Conservation (phyloP, 768 basidiomycete species). For the Erythrobasidium yunnanense region DNA sequence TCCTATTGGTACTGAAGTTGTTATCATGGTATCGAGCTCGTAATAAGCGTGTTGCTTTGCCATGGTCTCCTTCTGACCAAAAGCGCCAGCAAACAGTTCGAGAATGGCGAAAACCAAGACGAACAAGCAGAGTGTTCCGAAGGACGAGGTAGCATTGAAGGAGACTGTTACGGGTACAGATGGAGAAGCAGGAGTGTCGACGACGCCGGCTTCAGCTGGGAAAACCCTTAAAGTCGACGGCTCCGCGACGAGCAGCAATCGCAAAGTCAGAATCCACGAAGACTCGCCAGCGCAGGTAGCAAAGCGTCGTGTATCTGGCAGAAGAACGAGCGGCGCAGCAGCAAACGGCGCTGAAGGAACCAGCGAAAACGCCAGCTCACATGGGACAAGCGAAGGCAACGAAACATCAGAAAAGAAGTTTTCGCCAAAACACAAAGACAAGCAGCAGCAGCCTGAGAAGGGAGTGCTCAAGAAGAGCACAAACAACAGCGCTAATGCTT, state of each 20-base stretch:
- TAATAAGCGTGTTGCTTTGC: neutral
- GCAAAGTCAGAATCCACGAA: slow-evolving; percentile 23
- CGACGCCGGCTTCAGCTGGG: no score
- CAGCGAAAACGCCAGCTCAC: neutral
- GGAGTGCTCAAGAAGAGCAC: slow-evolving; percentile 8
- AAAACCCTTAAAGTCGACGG: neutral
- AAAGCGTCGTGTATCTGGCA: neutral
- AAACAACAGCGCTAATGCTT: no score
- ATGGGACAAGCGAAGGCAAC: no score
- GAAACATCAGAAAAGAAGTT: slow-evolving; percentile 9
- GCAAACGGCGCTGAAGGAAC: neutral
- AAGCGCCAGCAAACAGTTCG: neutral
- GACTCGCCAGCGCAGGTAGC: neutral
- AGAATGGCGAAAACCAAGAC: neutral
- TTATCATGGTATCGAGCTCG: no score
- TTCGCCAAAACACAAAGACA: slow-evolving; percentile 18
- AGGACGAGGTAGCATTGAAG: slow-evolving; percentile 24
- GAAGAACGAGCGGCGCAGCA: neutral
- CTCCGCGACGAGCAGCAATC: neutral
- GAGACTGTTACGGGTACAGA: neutral
- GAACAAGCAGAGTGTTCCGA: neutral
- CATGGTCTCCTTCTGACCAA: neutral
- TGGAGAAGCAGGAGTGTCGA: no score
- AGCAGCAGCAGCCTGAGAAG: slow-evolving; percentile 4
- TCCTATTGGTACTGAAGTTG: no score